A percentile compares a stretch with the other conserved stretches of the same genome.
phyloP scores from a whole-genome alignment of 164 flowering plant species.

The Vitis riparia region DNA sequence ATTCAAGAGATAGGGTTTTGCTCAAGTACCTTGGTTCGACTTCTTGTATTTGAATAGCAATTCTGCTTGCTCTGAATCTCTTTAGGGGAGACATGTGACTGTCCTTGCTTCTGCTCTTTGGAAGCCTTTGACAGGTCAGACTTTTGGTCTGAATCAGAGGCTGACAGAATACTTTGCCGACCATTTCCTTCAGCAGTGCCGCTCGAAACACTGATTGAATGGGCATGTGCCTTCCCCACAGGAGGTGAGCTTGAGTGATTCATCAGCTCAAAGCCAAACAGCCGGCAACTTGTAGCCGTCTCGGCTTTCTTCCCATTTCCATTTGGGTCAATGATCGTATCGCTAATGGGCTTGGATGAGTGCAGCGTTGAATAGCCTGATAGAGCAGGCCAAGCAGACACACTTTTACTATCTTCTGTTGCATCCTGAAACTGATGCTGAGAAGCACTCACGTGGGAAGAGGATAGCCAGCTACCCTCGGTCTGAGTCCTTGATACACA shows the following conservation, averaged over 20 bases:
- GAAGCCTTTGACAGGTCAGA: slow-evolving; percentile 50
- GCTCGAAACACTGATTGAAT: slow-evolving; percentile 13
- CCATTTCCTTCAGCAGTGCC: slow-evolving; percentile 30
- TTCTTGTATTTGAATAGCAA: slow-evolving; percentile 47
- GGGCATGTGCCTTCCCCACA: slow-evolving; percentile 19
- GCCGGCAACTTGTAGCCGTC: slow-evolving; percentile 34
- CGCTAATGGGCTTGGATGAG: slow-evolving; percentile 22
- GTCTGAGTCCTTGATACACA: slow-evolving; percentile 22
- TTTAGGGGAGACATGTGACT: slow-evolving; percentile 30
- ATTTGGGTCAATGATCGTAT: slow-evolving; percentile 14
- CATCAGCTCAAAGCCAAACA: slow-evolving; percentile 63
- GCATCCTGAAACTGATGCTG: slow-evolving; percentile 36
- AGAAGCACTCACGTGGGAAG: slow-evolving; percentile 37
- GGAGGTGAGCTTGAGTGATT: slow-evolving; percentile 16
- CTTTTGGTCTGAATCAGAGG: slow-evolving; percentile 53
- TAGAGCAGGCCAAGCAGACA: slow-evolving; percentile 35
- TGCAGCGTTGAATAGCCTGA: slow-evolving; percentile 31
- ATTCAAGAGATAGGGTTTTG: neutral
- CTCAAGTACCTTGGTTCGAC: slow-evolving; percentile 76
- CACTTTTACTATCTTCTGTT: slow-evolving; percentile 48
- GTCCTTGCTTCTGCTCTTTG: slow-evolving; percentile 42
- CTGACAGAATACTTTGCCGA: slow-evolving; percentile 28
- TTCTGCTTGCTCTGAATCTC: slow-evolving; percentile 54
- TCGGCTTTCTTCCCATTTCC: slow-evolving; percentile 39
- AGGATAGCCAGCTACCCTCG: slow-evolving; percentile 45